Evolutionary conservation across 768 basidiomycete species (phyloP).

Genomic region (Hypsizygus marmoreus): DNA sequence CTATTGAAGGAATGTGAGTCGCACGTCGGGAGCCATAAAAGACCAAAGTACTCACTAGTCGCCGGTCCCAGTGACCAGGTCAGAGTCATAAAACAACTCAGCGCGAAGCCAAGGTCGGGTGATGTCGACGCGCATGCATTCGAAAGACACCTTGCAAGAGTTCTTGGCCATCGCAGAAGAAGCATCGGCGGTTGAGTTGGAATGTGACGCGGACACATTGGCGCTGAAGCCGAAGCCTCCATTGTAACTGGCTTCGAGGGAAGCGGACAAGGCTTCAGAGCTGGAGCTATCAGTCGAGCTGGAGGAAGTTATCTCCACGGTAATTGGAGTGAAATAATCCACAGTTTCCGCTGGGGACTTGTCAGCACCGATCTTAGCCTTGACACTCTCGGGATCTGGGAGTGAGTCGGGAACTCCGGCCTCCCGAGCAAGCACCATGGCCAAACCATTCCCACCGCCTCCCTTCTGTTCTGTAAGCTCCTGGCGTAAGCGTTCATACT

Average conservation of each 20-base stretch:
- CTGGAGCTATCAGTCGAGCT: neutral
- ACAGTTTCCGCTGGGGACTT: too few relatives aligned
- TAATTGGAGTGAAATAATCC: conserved; percentile 9
- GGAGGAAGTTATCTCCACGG: neutral
- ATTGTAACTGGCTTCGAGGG: conserved; percentile 1
- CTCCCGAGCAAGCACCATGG: neutral
- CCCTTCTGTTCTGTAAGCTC: neutral
- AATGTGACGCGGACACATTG: neutral
- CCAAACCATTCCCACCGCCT: neutral
- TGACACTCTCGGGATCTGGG: neutral
- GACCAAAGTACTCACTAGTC: conserved; percentile 1
- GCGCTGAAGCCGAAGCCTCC: neutral
- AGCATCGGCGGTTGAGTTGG: neutral
- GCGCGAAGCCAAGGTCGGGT: conserved; percentile 6
- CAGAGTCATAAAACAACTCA: conserved; percentile 9
- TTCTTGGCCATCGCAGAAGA: conserved; percentile 9
- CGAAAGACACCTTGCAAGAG: conserved; percentile 9
- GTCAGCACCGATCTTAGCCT: neutral
- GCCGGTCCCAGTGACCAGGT: conserved; percentile 2
- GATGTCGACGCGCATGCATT: conserved; percentile 13
- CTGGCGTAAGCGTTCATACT: neutral
- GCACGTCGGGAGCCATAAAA: neutral
- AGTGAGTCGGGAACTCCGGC: conserved; percentile 1
- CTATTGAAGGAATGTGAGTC: too few relatives aligned
- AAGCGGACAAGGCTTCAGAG: neutral